A percentile compares a stretch with the other conserved stretches of the same genome.
Evolutionary conservation across 768 basidiomycete species (phyloP).

Genomic region (Myochromella boudieri): DNA sequence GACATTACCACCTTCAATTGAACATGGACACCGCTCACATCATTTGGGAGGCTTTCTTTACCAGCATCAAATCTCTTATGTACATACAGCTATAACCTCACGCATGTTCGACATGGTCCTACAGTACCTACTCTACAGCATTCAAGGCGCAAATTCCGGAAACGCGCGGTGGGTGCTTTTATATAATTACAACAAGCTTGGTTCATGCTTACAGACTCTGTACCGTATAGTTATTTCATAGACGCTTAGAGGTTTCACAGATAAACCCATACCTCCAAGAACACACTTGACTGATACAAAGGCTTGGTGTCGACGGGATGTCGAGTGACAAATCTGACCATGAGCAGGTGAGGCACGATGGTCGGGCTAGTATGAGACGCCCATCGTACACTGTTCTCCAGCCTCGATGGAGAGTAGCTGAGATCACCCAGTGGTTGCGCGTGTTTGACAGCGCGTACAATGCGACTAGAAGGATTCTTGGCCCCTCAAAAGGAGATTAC

Average conservation of each 20-base stretch:
- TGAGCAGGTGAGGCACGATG: background rate
- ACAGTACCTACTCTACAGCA: background rate
- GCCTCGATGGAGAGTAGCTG: constrained; percentile 16
- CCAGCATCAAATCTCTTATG: background rate
- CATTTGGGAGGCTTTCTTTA: background rate
- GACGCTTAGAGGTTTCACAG: constrained; percentile 6
- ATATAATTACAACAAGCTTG: background rate
- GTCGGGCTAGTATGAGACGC: background rate
- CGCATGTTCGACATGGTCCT: background rate
- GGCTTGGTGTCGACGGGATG: constrained; percentile 23
- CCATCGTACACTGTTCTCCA: constrained; percentile 10
- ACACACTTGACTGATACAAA: constrained; percentile 19
- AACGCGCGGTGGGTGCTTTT: background rate
- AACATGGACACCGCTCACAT: background rate
- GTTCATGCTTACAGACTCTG: background rate
- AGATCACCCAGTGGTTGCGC: constrained; percentile 16
- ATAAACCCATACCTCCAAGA: constrained; percentile 3
- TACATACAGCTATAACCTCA: no score
- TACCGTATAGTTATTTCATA: constrained; percentile 5
- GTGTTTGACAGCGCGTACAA: constrained; percentile 19
- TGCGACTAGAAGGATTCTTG: background rate
- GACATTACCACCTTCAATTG: background rate
- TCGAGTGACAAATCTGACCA: constrained; percentile 24
- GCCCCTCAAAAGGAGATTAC: constrained; percentile 10
- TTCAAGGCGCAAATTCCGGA: background rate